phyloP scores from a whole-genome alignment of 768 basidiomycete genomes.

The Rhodotorula kratochvilovae region DNA sequence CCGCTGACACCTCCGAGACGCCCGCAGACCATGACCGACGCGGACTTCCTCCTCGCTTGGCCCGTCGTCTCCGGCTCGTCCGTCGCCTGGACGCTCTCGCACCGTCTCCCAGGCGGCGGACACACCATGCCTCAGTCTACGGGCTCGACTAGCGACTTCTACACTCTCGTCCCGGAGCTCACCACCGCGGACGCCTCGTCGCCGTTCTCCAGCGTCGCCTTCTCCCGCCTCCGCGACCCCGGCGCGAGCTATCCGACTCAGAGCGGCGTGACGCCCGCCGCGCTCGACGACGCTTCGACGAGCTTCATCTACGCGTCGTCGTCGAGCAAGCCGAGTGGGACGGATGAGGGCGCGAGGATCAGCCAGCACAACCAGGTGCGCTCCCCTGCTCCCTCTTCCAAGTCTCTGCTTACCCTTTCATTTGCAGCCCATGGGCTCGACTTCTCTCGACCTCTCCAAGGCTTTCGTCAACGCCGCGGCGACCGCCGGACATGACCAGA shows the following conservation, averaged over 20 bases:
- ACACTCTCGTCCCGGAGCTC: conserved; percentile 19
- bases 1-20: not conserved
- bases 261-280: not conserved
- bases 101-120: conserved; percentile 8
- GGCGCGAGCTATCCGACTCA: conserved; percentile 6
- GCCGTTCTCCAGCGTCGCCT: conserved; percentile 10
- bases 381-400: no score
- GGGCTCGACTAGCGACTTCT: not conserved
- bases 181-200: conserved; percentile 8
- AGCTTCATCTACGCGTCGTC: conserved; percentile 19
- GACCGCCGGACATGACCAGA: not conserved
- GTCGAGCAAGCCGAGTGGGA: not conserved
- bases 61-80: conserved; percentile 8
- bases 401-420: no score
- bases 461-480: not conserved
- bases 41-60: conserved; percentile 31
- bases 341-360: not conserved
- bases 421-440: not conserved
- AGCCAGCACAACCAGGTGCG: conserved; percentile 21
- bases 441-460: not conserved
- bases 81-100: conserved; percentile 19
- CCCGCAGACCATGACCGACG: conserved; percentile 22
- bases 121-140: not conserved
- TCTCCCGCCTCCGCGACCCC: conserved; percentile 3
- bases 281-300: not conserved